Evolutionary conservation across 2,329 filamentous ascomycete genomes (phyloP).

Genomic region (Magnaporthiopsis rhizophila): DNA sequence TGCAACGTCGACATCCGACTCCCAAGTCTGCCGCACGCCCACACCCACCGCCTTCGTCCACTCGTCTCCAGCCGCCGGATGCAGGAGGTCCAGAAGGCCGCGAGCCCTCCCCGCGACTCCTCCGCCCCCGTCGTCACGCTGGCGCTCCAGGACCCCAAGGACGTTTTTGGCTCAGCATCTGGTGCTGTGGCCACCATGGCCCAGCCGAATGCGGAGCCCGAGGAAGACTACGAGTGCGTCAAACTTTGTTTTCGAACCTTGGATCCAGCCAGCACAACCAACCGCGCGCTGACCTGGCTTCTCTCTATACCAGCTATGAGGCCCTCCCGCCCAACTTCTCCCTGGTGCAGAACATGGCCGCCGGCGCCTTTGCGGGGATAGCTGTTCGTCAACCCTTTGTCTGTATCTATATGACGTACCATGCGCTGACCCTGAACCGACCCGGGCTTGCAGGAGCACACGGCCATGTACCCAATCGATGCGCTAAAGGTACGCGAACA

Average conservation of each 20-base stretch:
- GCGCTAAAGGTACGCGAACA: slow-evolving; percentile 71
- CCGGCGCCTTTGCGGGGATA: slow-evolving; percentile 94
- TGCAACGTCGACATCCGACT: not conserved
- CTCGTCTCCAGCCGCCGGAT: not conserved
- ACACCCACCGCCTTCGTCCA: too few relatives aligned
- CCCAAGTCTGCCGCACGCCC: not conserved
- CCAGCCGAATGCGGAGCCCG: slow-evolving; percentile 56
- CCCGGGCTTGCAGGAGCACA: slow-evolving; percentile 65
- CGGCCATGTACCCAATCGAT: slow-evolving; percentile 98
- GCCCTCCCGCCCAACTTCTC: slow-evolving; percentile 90
- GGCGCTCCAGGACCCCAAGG: slow-evolving; percentile 47
- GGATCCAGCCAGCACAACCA: not conserved
- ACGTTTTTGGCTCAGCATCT: slow-evolving; percentile 54
- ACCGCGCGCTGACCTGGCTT: slow-evolving; percentile 7
- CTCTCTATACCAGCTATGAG: slow-evolving; percentile 59
- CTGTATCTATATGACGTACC: not conserved
- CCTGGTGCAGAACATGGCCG: slow-evolving; percentile 86
- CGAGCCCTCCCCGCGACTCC: not conserved
- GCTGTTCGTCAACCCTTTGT: slow-evolving; percentile 52
- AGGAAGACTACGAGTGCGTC: slow-evolving; percentile 59
- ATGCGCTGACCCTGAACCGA: not conserved
- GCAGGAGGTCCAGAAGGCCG: not conserved
- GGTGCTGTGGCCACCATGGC: slow-evolving; percentile 62
- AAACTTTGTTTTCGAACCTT: slow-evolving; percentile 13
- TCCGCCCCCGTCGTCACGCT: slow-evolving; percentile 40